Conservation (phyloP, 2,329 filamentous ascomycete species). For the Talaromyces sp. region DNA sequence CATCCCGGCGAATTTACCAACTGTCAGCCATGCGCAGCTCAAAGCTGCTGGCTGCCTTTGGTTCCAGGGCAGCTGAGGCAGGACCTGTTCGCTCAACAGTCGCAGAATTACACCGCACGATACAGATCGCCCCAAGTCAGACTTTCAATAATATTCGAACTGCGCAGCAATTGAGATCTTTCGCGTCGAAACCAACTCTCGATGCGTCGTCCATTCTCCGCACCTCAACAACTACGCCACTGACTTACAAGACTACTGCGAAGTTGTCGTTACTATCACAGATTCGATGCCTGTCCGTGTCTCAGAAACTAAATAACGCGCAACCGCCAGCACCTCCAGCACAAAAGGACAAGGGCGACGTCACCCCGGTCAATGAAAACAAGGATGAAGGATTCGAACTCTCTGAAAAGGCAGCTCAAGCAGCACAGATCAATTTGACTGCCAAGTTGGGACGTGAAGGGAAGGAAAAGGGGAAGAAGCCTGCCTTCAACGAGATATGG, state of each 20-base stretch:
- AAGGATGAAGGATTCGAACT: constrained; percentile 62
- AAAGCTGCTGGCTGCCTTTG: constrained; percentile 36
- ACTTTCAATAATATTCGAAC: constrained; percentile 16
- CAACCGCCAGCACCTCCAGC: constrained; percentile 23
- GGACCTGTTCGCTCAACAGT: constrained; percentile 6
- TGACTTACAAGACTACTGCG: neutral
- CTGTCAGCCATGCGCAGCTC: constrained; percentile 42
- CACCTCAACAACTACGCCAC: constrained; percentile 1
- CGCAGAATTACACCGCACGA: neutral
- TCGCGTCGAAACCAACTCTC: constrained; percentile 16
- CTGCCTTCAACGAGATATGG: constrained; percentile 73
- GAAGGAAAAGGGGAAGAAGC: constrained; percentile 45
- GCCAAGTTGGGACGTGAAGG: constrained; percentile 85
- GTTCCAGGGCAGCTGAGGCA: constrained; percentile 17
- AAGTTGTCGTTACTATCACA: constrained; percentile 22
- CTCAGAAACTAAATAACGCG: constrained; percentile 26
- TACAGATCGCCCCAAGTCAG: neutral
- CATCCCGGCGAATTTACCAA: constrained; percentile 24
- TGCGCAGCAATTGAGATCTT: constrained; percentile 22
- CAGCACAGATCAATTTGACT: constrained; percentile 82
- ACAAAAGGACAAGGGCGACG: constrained; percentile 25
- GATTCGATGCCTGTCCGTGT: constrained; percentile 29
- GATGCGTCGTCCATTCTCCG: constrained; percentile 17
- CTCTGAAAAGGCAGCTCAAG: constrained; percentile 80
- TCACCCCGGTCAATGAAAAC: constrained; percentile 43